A percentile compares a stretch with the other conserved stretches of the same genome.
Evolutionary conservation across 495 filamentous ascomycete genomes (phyloP).

Genomic region (Aspergillus cristatus): DNA sequence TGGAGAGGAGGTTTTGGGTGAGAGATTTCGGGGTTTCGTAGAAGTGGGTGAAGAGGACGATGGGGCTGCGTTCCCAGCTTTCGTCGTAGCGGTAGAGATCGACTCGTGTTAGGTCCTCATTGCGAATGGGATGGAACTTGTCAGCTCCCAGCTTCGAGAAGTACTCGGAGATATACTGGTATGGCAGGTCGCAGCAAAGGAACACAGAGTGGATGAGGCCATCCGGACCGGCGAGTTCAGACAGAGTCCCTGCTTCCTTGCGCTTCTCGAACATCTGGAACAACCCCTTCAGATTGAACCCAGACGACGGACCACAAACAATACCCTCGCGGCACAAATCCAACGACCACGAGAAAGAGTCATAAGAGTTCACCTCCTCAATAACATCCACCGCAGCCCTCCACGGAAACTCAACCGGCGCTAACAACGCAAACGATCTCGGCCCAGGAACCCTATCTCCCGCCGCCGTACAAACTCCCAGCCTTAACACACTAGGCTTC

Average conservation of each 20-base stretch:
- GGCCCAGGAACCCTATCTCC: slow-evolving; percentile 52
- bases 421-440: slow-evolving; percentile 41
- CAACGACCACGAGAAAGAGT: slow-evolving; percentile 47
- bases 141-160: slow-evolving; percentile 43
- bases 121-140: slow-evolving; percentile 47
- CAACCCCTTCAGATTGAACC: slow-evolving; percentile 46
- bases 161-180: slow-evolving; percentile 54
- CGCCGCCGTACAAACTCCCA: slow-evolving; percentile 46
- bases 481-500: slow-evolving; percentile 41
- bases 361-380: slow-evolving; percentile 43
- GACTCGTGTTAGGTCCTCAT: slow-evolving; percentile 42
- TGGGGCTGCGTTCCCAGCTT: slow-evolving; percentile 38
- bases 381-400: slow-evolving; percentile 41
- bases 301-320: slow-evolving; percentile 52
- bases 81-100: slow-evolving; percentile 48
- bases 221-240: slow-evolving; percentile 32
- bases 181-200: slow-evolving; percentile 52
- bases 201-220: slow-evolving; percentile 49
- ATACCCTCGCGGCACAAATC: slow-evolving; percentile 47
- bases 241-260: slow-evolving; percentile 34
- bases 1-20: slow-evolving; percentile 13
- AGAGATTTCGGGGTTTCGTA: slow-evolving; percentile 20
- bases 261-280: slow-evolving; percentile 41
- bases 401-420: slow-evolving; percentile 50
- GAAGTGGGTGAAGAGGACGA: slow-evolving; percentile 30